Conservation (phyloP, 306 rosid genomes). For the Cucumis melo region DNA sequence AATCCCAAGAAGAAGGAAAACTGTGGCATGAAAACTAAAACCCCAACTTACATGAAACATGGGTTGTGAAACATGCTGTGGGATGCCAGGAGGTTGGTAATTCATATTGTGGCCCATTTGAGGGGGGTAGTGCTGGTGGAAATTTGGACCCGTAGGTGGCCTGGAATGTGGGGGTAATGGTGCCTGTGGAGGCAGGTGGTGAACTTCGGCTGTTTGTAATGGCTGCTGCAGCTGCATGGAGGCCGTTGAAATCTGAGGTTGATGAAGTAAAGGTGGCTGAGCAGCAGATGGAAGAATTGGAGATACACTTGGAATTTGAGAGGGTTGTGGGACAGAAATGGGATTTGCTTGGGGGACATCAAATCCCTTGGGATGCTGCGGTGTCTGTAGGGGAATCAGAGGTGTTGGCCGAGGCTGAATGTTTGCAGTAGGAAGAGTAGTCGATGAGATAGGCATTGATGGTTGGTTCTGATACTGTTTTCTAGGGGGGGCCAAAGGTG, state of each 20-base stretch:
- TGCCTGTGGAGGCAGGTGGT: conserved; percentile 57
- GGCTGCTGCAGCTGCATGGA: conserved; percentile 61
- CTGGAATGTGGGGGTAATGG: conserved; percentile 73
- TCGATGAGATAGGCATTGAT: conserved; percentile 37
- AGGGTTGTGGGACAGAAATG: conserved; percentile 43
- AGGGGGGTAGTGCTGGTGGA: conserved; percentile 64
- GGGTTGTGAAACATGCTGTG: conserved; percentile 62
- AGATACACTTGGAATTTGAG: conserved; percentile 56
- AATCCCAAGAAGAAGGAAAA: neutral
- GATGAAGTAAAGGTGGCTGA: conserved; percentile 57
- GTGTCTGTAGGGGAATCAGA: conserved; percentile 40
- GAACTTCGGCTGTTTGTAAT: conserved; percentile 50
- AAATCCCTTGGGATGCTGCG: conserved; percentile 65
- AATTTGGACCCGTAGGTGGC: conserved; percentile 41
- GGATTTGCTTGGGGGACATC: conserved; percentile 38
- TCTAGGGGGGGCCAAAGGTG: conserved; percentile 48
- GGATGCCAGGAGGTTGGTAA: conserved; percentile 54
- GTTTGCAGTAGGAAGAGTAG: conserved; percentile 44
- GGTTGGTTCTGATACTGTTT: conserved; percentile 62
- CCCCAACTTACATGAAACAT: conserved; percentile 72
- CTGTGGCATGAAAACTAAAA: conserved; percentile 10
- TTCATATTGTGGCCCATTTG: conserved; percentile 53
- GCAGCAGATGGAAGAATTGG: conserved; percentile 49
- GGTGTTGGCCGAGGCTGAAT: conserved; percentile 54
- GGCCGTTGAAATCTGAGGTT: conserved; percentile 36